Conservation (phyloP, 2,329 filamentous ascomycete genomes). For the Penicillium concentricum region DNA sequence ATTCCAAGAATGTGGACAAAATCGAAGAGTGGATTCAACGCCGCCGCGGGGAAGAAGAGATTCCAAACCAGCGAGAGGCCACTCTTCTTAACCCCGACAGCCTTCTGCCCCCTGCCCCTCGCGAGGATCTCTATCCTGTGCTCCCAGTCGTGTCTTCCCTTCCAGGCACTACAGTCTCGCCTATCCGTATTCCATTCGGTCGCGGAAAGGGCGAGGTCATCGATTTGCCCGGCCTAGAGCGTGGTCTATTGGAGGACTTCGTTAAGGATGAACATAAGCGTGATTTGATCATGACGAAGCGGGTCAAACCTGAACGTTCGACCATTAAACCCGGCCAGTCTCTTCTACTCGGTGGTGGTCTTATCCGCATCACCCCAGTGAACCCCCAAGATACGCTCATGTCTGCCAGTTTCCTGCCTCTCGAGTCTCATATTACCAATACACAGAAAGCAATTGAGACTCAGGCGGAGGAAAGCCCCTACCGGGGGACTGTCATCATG, state of each 20-base stretch:
- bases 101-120: conserved; percentile 73
- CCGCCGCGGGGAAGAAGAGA: conserved; percentile 22
- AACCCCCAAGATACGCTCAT: conserved; percentile 66
- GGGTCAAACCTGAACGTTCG: conserved; percentile 70
- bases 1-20: conserved; percentile 50
- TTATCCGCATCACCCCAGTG: conserved; percentile 81
- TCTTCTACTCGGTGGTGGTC: conserved; percentile 77
- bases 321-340: conserved; percentile 75
- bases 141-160: conserved; percentile 86
- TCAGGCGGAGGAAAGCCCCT: conserved; percentile 62
- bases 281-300: conserved; percentile 74
- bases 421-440: conserved; percentile 72
- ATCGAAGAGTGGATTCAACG: conserved; percentile 36
- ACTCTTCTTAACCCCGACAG: conserved; percentile 35
- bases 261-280: conserved; percentile 65
- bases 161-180: conserved; percentile 90
- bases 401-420: conserved; percentile 81
- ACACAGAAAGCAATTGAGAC: conserved; percentile 77
- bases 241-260: conserved; percentile 69
- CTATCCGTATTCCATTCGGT: conserved; percentile 89
- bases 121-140: conserved; percentile 71
- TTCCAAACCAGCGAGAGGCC: conserved; percentile 13
- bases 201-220: conserved; percentile 84
- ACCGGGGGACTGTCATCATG: conserved; percentile 64
- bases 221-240: conserved; percentile 81